Conservation (phyloP, 257 asterid genomes). For the Solanum corneliomulleri region DNA sequence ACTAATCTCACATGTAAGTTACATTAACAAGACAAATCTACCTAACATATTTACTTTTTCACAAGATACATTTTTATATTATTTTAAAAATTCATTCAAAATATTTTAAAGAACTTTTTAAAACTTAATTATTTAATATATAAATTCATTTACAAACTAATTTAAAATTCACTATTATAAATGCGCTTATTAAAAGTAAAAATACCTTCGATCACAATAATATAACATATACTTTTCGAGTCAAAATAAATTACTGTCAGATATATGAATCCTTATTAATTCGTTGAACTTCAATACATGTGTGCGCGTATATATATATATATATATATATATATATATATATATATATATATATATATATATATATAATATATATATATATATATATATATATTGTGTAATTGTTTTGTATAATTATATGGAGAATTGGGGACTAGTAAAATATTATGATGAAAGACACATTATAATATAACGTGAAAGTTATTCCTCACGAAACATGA, state of each 20-base stretch:
- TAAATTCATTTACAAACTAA: background rate
- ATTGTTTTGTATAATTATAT: no score
- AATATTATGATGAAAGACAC: background rate
- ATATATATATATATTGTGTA: no score
- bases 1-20: background rate
- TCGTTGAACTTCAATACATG: no score
- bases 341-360: no score
- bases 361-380: no score
- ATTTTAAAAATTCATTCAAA: background rate
- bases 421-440: no score
- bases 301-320: background rate
- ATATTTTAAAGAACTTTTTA: background rate
- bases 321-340: no score
- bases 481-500: background rate
- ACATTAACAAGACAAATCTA: background rate
- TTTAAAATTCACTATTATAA: background rate
- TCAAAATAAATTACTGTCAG: fast-evolving
- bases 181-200: background rate
- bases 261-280: background rate
- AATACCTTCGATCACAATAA: background rate
- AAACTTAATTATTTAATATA: background rate
- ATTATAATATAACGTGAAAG: background rate
- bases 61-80: background rate
- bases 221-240: background rate
- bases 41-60: background rate